Percentiles rank a stretch among this genome's conserved stretches.
phyloP scores from a whole-genome alignment of 495 filamentous ascomycete species.

The Penicillium fimorum region DNA sequence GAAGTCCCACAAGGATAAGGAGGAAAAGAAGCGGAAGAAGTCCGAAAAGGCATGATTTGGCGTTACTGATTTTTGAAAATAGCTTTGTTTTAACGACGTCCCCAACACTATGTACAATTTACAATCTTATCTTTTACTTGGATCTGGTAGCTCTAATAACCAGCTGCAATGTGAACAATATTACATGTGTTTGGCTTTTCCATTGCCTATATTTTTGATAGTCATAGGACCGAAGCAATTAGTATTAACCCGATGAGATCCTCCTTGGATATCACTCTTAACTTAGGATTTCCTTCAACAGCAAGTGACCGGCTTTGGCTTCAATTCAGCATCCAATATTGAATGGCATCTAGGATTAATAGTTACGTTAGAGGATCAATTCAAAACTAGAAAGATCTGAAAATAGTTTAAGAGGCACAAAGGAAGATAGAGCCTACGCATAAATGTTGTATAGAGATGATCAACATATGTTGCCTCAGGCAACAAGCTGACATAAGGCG shows the following conservation, averaged over 20 bases:
- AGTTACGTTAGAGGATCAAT: background rate
- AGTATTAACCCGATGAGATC: background rate
- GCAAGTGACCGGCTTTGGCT: background rate
- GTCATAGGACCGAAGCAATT: background rate
- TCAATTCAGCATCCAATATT: background rate
- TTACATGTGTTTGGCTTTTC: background rate
- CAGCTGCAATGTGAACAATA: background rate
- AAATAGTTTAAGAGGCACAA: background rate
- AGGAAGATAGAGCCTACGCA: background rate
- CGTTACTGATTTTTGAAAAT: slow-evolving; percentile 23
- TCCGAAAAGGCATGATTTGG: slow-evolving; percentile 37
- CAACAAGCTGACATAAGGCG: background rate
- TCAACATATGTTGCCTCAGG: background rate
- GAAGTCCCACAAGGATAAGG: slow-evolving; percentile 41
- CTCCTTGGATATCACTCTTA: background rate
- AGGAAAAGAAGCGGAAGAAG: slow-evolving; percentile 48
- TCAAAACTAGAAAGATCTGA: background rate
- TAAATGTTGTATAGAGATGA: background rate
- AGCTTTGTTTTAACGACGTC: slow-evolving; percentile 25
- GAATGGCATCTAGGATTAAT: slow-evolving; percentile 1
- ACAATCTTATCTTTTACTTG: background rate
- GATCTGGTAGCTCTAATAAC: background rate
- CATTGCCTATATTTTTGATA: background rate
- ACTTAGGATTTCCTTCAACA: background rate
- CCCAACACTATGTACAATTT: slow-evolving; percentile 27